Base-by-base conservation (phyloP, 139 green algal genomes). In the Bryopsis sp. region DNA sequence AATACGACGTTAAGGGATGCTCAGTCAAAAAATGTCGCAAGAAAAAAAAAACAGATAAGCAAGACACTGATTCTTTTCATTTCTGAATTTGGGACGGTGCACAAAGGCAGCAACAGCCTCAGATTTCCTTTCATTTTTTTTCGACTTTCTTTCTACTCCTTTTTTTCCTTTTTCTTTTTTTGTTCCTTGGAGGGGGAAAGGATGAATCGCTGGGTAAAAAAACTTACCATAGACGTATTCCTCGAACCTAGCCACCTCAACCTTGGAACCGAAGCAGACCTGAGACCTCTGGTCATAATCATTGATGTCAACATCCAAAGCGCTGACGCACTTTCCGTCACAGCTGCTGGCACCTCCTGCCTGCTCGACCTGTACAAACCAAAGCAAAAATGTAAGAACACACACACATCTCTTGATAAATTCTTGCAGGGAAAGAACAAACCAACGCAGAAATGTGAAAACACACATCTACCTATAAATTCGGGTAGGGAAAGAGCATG, bases 201-300 rank as follows among this genome's bases (percentile, higher is more conserved):
- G n/a, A n/a, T n/a, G n/a, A n/a, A n/a, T n/a, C n/a, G n/a, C n/a
- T 61, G 50, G 90, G 39, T 79, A 77, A 48, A 70, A 48, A 24
- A 74, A 82, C 46, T 78, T 71, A 67, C 89, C 90, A 67, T 95
- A 92, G 68, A 96, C 76, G 81, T 85, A 89, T 82, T 96, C 85
- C 85, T 97, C 91, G 43, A 96, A 96, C 26, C 90, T 78, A 47
- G 74, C 67, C 29, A 92, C 90, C 84, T 96, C 90, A 65, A 72
- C 84, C 1, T 84, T 66, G 32, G 81, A 91, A 64, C 91, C 91
- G 74, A 89, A 96, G 87, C 89, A 95, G 77, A 97, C 86, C 76
- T 95, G 73, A 15, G 85, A 89, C 74, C 89, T 80, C 87, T 97
- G 91, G 81, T 97, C 91, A 64, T 91, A 85, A 43, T 76, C 43